phyloP scores from a whole-genome alignment of 1,284 basidiomycete genomes.

The Cystobasidium sp. region DNA sequence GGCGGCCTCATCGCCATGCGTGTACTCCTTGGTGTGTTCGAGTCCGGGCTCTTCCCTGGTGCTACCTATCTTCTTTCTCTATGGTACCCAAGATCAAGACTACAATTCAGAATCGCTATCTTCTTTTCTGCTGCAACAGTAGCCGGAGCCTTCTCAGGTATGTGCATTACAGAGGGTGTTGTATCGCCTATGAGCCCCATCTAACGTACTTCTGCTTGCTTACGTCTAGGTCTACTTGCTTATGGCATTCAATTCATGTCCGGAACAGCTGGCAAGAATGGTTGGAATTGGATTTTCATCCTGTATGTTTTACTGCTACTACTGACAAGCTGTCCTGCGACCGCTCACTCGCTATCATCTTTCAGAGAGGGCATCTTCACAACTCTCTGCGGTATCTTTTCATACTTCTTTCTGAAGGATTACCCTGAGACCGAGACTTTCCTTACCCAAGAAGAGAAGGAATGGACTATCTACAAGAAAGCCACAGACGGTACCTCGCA shows the following conservation, averaged over 20 bases:
- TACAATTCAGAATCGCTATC: conserved; percentile 67
- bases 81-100: conserved; percentile 64
- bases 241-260: conserved; percentile 61
- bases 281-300: conserved; percentile 64
- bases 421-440: conserved; percentile 80
- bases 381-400: conserved; percentile 28
- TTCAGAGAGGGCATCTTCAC: conserved; percentile 42
- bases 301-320: not conserved
- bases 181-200: conserved; percentile 61
- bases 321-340: too few species aligned
- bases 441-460: conserved; percentile 70
- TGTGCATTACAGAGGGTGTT: conserved; percentile 18
- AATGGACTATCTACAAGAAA: conserved; percentile 68
- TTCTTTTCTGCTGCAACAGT: conserved; percentile 63
- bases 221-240: conserved; percentile 59
- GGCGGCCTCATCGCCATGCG: conserved; percentile 49
- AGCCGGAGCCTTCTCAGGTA: conserved; percentile 53
- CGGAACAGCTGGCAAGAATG: conserved; percentile 58
- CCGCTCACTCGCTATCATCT: not conserved
- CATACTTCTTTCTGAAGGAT: conserved; percentile 37
- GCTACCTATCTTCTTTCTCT: conserved; percentile 42
- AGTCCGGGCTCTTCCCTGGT: conserved; percentile 46
- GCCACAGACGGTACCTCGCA: conserved; percentile 57
- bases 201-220: conserved; percentile 13
- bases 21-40: conserved; percentile 54